Percentiles rank a stretch among this genome's conserved stretches.
These are phyloP conservation scores for Tephrocybe rancida DNA, from an alignment of 768 basidiomycete species.

Conservation along the genomic window DNA sequence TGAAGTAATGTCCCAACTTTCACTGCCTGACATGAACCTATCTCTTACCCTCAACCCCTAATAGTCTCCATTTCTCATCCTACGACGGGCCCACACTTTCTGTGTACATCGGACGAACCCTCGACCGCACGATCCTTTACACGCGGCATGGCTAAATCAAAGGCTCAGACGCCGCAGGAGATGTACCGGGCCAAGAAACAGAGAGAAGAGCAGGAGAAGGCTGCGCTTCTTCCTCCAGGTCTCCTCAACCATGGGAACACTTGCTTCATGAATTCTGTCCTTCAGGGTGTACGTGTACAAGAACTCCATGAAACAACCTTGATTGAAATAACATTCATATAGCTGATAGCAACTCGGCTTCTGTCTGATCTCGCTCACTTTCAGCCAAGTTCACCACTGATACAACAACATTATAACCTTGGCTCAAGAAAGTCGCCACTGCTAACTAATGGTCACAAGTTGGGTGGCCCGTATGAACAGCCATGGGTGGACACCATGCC, in stretches of 20 bases:
- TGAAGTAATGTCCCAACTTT: not conserved
- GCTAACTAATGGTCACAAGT: conserved; percentile 66
- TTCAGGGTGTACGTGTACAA: conserved; percentile 73
- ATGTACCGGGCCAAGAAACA: conserved; percentile 57
- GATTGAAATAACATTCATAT: conserved; percentile 8
- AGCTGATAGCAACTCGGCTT: conserved; percentile 71
- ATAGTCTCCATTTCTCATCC: not conserved
- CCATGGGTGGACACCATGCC: conserved; percentile 64
- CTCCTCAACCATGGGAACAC: conserved; percentile 85
- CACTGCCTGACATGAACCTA: conserved; percentile 4
- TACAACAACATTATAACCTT: conserved; percentile 42
- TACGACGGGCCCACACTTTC: not conserved
- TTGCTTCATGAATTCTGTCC: conserved; percentile 95
- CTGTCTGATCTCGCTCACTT: conserved; percentile 62
- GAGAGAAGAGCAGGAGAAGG: conserved; percentile 63
- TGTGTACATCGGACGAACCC: not conserved
- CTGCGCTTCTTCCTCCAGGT: conserved; percentile 69
- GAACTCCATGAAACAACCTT: conserved; percentile 11
- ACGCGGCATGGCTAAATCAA: conserved; percentile 51
- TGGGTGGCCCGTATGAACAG: conserved; percentile 53
- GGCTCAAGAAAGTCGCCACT: conserved; percentile 61
- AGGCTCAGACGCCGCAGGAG: conserved; percentile 64
- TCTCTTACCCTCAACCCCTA: conserved; percentile 9
- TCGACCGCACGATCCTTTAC: not conserved
- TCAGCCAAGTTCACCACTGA: conserved; percentile 43